Base-by-base conservation (phyloP, 2,329 filamentous ascomycete species). In the Apiospora phragmitis region DNA sequence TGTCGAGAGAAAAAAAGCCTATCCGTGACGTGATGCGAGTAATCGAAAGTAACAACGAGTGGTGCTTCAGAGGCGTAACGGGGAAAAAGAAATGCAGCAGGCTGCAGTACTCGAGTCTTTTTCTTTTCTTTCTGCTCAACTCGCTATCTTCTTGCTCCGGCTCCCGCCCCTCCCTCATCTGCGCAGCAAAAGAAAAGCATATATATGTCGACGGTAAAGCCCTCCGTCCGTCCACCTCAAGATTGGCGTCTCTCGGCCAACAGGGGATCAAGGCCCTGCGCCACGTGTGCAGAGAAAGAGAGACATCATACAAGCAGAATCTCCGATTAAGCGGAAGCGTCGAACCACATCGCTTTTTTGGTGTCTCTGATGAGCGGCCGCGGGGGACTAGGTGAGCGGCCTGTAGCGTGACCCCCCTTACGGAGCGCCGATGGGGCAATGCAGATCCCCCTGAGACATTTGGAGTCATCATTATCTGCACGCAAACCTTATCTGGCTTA, bases 1-100 rank as follows among this genome's bases (percentile, higher is more conserved):
- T 29, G 62, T 43, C 65, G 65, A 71, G 45, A 8, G 47, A 45
- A 62, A 49, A 8, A 62, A 45, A 62, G 32, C 29, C 32, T 62
- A 62, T 62, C 8, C 32, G 55, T 62, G 55, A 62, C 49, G 38
- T 42, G 32, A 62, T 38, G 38, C 18, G 18, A 62, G 32, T n/a
- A 38, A 62, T 21, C 18, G 32, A 62, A 62, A 62, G 32, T 38
- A 62, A 38, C 55, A n/a, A 18, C 4, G 18, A 12, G 35, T 18
- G n/a, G 29, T 55, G 69, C 45, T 65, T 62, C 4, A 5, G 8
- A 38, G 21, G 2, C 32, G 55, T n/a, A 21, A 47, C 32, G 9
- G 38, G 21, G 9, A 4, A 16, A 26, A 29, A 38, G 32, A n/a
- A 26, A 38, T 38, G 32, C 29, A 62, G 55, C 9, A 38, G 55